These are phyloP conservation scores for Pogostemon cablin DNA, from an alignment of 257 asterid species.

Conservation along the genomic window DNA sequence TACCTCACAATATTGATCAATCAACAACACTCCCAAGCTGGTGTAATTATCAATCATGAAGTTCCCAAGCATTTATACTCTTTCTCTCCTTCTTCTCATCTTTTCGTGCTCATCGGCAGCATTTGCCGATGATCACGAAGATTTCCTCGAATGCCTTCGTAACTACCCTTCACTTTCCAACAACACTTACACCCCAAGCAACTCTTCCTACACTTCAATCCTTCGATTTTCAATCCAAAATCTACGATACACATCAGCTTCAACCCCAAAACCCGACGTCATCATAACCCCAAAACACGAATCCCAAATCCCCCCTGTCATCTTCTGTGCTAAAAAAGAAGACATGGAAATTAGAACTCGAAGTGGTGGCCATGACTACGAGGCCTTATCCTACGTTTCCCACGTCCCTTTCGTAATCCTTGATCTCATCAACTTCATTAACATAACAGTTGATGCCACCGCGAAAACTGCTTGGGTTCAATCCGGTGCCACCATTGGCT, in stretches of 20 bases:
- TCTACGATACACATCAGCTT: neutral
- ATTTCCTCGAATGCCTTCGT: slow-evolving; percentile 21
- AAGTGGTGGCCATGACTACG: slow-evolving; percentile 34
- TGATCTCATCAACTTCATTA: slow-evolving; percentile 28
- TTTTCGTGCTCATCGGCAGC: neutral
- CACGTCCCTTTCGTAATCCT: slow-evolving; percentile 30
- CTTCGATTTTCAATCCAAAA: neutral
- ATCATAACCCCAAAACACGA: slow-evolving; percentile 25
- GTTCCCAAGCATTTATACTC: neutral
- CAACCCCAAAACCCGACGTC: slow-evolving; percentile 8
- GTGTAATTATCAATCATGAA: neutral
- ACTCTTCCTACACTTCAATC: slow-evolving; percentile 24
- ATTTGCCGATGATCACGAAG: neutral
- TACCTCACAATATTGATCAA: too few species aligned
- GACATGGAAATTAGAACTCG: slow-evolving; percentile 27
- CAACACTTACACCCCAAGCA: slow-evolving; percentile 10
- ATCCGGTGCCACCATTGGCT: slow-evolving; percentile 30
- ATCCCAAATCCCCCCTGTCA: slow-evolving; percentile 29
- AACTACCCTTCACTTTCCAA: slow-evolving; percentile 19
- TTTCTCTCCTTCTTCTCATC: neutral
- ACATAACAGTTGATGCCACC: neutral
- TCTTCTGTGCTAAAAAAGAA: slow-evolving; percentile 21
- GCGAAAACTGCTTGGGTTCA: slow-evolving; percentile 30
- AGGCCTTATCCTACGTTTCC: slow-evolving; percentile 29
- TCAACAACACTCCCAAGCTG: too few species aligned